Conservation (phyloP, 306 rosid genomes). For the Begonia fuchsioides region DNA sequence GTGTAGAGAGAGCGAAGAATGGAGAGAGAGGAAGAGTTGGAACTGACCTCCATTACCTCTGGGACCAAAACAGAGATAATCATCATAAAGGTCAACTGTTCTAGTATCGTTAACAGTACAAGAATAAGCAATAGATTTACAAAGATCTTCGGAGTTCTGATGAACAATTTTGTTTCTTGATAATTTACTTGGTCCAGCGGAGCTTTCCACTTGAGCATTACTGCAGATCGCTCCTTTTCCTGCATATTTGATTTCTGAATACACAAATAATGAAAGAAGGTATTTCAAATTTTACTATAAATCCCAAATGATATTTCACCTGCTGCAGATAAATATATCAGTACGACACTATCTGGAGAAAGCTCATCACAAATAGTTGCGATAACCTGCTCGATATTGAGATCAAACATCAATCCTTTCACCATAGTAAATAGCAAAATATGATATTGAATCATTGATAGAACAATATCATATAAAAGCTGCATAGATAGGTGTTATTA, state of each 20-base stretch:
- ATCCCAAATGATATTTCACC: slow-evolving; percentile 33
- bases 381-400: slow-evolving; percentile 44
- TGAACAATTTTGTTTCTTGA: slow-evolving; percentile 37
- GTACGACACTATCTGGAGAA: slow-evolving; percentile 67
- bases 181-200: slow-evolving; percentile 46
- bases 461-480: too few species aligned
- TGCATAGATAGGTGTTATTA: too few species aligned
- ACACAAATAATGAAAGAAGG: slow-evolving; percentile 2
- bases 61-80: slow-evolving; percentile 78
- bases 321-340: slow-evolving; percentile 81
- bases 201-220: slow-evolving; percentile 32
- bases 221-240: slow-evolving; percentile 51
- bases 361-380: slow-evolving; percentile 97
- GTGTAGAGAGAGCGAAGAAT: neutral
- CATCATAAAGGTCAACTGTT: slow-evolving; percentile 39
- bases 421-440: neutral
- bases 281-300: slow-evolving; percentile 8
- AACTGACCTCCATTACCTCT: slow-evolving; percentile 54
- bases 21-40: slow-evolving; percentile 2
- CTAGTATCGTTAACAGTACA: slow-evolving; percentile 49
- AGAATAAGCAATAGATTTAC: slow-evolving; percentile 33
- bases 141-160: slow-evolving; percentile 37
- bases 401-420: neutral
- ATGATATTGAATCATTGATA: too few species aligned
- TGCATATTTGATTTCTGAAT: slow-evolving; percentile 27